Base-by-base conservation (phyloP, 345 rosid species). In the Acer yangbiense region DNA sequence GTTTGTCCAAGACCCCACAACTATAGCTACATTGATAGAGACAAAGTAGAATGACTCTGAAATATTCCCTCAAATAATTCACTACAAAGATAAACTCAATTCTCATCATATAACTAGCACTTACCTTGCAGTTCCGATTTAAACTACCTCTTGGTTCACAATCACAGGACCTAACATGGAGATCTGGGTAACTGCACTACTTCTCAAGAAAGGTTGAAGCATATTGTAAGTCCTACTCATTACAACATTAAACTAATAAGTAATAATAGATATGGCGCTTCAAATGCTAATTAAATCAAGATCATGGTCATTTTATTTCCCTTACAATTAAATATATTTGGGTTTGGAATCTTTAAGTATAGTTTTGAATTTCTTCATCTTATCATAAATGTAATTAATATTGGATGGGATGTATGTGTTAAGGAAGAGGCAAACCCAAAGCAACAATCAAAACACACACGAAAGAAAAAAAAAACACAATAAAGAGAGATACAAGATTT, bases 41-140 rank as follows among this genome's bases (percentile, higher is more conserved):
- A 78, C 86, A 85, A 75, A 80, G 84, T 63, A 80, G 81, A 78
- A 83, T 76, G 79, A 62, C 79, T 54, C 77, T 74, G 65, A 83
- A 81, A 85, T 85, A 82, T 87, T 83, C 87, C 85, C 79, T 80
- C 82, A 80, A 76, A 80, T 75, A 82, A 85, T 83, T 75, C 76
- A 73, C 20, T 65, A 23, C 76, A 65, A 79, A 29, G 41, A 77
- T 61, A 69, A 73, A 78, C 11, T 81, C 80, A 13, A 67, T 65
- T 75, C 60, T 76, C 61, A 76, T 69, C 1, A 35, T 35, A 35
- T 27, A 61, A 74, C 63, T 4, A n/a, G 11, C 39, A 4, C 39
- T 32, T 32, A 2, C 4, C 35, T 3, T 32, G 35, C 35, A 32
- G 3, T 32, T 32, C 35, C 35, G 27, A 25, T 25, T 25, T 25